Base-by-base conservation (phyloP, 768 basidiomycete genomes). In the Paxillus rubicundulus region DNA sequence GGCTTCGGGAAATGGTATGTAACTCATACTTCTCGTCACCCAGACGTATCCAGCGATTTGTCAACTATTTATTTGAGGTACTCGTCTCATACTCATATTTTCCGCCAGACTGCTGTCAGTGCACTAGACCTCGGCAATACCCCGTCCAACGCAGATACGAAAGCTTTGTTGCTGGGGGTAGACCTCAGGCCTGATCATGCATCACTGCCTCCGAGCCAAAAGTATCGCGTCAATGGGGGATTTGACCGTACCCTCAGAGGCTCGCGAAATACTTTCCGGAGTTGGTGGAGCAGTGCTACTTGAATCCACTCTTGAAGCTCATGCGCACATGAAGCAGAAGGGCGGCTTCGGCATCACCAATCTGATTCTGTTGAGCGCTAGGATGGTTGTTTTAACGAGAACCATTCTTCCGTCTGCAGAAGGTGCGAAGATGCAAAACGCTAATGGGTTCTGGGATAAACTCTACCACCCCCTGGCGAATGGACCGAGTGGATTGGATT, bases 101-200 rank as follows among this genome's bases (percentile, higher is more conserved):
- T 65, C 43, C 65, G 52, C 43, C 62, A 67, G 40, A 62, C 68
- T 37, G 56, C 52, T 40, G 62, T 65, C 17, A 64, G 64, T 53
- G 62, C 65, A 38, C 60, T 69, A 30, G 60, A 68, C 59, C 64
- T 41, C 24, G 24, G 24, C 2, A 24, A 24, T 5, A 24, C 24
- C 24, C 24, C 24, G 24, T 24, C 24, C 24, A 24, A 24, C 24
- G 24, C 24, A 24, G 24, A 21, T 21, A 21, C 21, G 21, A 5
- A 24, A 6, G 24, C 4, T 24, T 24, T 65, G n/a, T 60, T 61
- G 50, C 48, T 66, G 17, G 57, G 66, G 53, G 49, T 64, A 16
- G 56, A 57, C 38, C 52, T 63, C 53, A 42, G 46, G 37, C 36
- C 53, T 41, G 50, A 52, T 28, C 28, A 51, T 1, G 49, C 20